Percentiles rank a stretch among this genome's conserved stretches.
phyloP scores from a whole-genome alignment of 2,329 filamentous ascomycete species.

The Monilinia fructicola region DNA sequence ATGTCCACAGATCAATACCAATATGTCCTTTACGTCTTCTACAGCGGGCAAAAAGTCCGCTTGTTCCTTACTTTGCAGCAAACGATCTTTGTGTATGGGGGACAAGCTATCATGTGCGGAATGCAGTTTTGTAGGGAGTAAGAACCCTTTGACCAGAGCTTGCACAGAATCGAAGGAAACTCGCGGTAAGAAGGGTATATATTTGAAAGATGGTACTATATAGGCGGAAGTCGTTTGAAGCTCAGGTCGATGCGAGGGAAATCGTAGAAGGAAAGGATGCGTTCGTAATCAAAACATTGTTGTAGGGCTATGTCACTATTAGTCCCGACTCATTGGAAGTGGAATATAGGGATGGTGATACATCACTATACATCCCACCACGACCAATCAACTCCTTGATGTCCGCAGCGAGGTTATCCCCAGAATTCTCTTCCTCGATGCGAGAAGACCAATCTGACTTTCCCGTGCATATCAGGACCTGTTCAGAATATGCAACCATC shows the following conservation, averaged over 20 bases:
- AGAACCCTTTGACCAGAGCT: constrained; percentile 62
- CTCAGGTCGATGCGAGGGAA: constrained; percentile 36
- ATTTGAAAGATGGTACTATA: constrained; percentile 80
- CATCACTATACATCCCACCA: constrained; percentile 66
- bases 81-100: constrained; percentile 55
- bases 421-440: constrained; percentile 77
- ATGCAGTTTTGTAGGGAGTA: constrained; percentile 64
- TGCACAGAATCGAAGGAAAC: constrained; percentile 56
- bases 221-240: constrained; percentile 65
- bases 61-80: constrained; percentile 53
- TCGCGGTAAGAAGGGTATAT: constrained; percentile 69
- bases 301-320: constrained; percentile 65
- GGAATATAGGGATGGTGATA: constrained; percentile 40
- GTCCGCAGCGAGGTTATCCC: constrained; percentile 66
- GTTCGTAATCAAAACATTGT: constrained; percentile 75
- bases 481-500: constrained; percentile 76
- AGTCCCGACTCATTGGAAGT: constrained; percentile 21
- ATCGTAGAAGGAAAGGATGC: constrained; percentile 66
- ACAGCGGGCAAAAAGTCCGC: constrained; percentile 56
- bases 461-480: constrained; percentile 81
- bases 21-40: constrained; percentile 61
- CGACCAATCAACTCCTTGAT: constrained; percentile 69
- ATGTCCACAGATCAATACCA: constrained; percentile 89
- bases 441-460: constrained; percentile 76
- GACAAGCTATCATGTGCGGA: constrained; percentile 58